phyloP scores from a whole-genome alignment of 208 protist genomes.

The Acanthamoeba healyi region DNA sequence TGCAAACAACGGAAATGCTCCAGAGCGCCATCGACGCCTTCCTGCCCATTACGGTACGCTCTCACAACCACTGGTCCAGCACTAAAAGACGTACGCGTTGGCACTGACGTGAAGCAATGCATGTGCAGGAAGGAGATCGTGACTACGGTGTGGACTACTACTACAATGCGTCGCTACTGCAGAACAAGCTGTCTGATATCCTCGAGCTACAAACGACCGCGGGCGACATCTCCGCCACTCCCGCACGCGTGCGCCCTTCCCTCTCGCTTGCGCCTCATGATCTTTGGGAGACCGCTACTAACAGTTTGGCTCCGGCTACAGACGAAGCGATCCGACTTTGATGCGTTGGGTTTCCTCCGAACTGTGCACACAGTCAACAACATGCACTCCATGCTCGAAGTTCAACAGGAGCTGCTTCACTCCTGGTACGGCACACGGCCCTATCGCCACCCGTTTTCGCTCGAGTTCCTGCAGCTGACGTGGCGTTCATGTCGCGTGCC shows the following conservation, averaged over 20 bases:
- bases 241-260: not conserved
- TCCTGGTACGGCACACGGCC: not conserved
- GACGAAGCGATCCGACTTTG: not conserved
- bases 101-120: not conserved
- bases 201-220: not conserved
- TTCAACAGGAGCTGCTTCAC: slow-evolving; percentile 1
- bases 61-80: not conserved
- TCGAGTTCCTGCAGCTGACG: not conserved
- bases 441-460: not conserved
- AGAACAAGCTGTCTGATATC: not conserved
- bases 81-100: not conserved
- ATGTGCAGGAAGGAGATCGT: not conserved
- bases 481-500: not conserved
- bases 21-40: not conserved
- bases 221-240: not conserved
- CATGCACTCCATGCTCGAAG: not conserved
- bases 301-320: not conserved
- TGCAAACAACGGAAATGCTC: not conserved
- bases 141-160: slow-evolving; percentile 5
- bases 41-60: not conserved
- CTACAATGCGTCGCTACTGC: not conserved
- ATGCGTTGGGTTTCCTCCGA: not conserved
- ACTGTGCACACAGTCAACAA: not conserved
- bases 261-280: not conserved
- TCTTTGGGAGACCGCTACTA: not conserved